Evolutionary conservation across 495 filamentous ascomycete species (phyloP), one percentile per base, ranked within the genome.

Genomic region (Extremus antarcticus): DNA sequence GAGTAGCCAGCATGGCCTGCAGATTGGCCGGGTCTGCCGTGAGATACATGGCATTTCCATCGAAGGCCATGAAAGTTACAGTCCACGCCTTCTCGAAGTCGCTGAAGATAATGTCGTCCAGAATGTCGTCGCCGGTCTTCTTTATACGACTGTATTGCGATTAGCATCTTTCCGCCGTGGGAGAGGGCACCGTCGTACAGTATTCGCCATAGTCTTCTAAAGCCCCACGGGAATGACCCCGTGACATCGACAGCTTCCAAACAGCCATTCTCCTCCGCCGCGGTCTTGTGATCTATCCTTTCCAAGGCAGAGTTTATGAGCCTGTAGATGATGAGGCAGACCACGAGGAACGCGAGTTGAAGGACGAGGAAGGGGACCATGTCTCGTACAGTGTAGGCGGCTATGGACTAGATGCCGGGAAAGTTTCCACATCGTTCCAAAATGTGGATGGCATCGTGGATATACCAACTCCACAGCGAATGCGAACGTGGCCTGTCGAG

Each of bases 21-120:
- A 79, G 60, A 58, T 81, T 81, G 53, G 73, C 72, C 8, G 77
- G 77, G 20, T 81, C 78, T 48, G 71, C 65, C 10, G 79, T 81
- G 22, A 43, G 52, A 51, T 61, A 46, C 10, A 40, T 50, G 25
- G 25, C 25, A 1, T 19, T 47, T 0, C 58, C 58, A n/a, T 55
- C 51, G 20, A 55, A 53, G 16, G 22, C 41, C 9, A 10, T 29
- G 25, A 32, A 22, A 16, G 48, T n/a, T 8, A 51, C 21, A 8
- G 49, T 57, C 17, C 16, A n/a, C 7, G 16, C 39, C 11, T 25
- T 21, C 2, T 29, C 7, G 39, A 51, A 51, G 47, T 41, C 25
- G 13, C 10, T 11, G 4, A 22, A 1, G 49, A 56, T 40, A 43
- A 56, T 47, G 38, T 60, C 58, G 43, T 60, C 56, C 3, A 59